Evolutionary conservation across 768 basidiomycete species (phyloP).

Genomic region (Leccinum fibrillosum): DNA sequence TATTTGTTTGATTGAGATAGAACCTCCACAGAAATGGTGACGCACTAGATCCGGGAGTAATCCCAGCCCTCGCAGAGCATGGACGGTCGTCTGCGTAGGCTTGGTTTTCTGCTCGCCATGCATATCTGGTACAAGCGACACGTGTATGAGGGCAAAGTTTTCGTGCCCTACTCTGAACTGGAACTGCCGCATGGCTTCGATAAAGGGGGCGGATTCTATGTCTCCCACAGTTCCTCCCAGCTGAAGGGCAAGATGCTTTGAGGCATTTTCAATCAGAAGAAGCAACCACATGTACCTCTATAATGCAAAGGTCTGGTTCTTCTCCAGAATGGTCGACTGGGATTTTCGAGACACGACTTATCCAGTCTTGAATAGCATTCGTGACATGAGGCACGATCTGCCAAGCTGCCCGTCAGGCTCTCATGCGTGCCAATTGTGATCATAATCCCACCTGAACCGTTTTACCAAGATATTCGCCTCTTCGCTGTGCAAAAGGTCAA

Average conservation of each 20-base stretch:
- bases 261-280: slow-evolving; percentile 1
- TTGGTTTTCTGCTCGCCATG: slow-evolving; percentile 99
- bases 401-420: slow-evolving; percentile 7
- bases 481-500: slow-evolving; percentile 45
- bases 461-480: slow-evolving; percentile 90
- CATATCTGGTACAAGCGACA: slow-evolving; percentile 97
- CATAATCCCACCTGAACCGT: slow-evolving; percentile 76
- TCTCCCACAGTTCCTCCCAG: slow-evolving; percentile 98
- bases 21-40: slow-evolving; percentile 1
- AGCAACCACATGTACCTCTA: slow-evolving; percentile 64
- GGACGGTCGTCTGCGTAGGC: slow-evolving; percentile 95
- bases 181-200: slow-evolving; percentile 99
- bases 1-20: neutral
- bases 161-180: slow-evolving; percentile 96
- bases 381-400: slow-evolving; percentile 96
- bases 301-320: slow-evolving; percentile 94
- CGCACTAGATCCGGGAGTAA: slow-evolving; percentile 88
- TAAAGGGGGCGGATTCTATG: slow-evolving; percentile 96
- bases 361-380: slow-evolving; percentile 98
- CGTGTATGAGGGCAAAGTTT: slow-evolving; percentile 96
- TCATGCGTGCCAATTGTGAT: neutral
- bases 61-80: slow-evolving; percentile 89
- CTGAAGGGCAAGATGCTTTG: slow-evolving; percentile 36
- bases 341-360: slow-evolving; percentile 89
- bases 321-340: slow-evolving; percentile 94